Evolutionary conservation across 495 filamentous ascomycete species (phyloP), one percentile per base, ranked within the genome.

Genomic region (Cercophora samala): DNA sequence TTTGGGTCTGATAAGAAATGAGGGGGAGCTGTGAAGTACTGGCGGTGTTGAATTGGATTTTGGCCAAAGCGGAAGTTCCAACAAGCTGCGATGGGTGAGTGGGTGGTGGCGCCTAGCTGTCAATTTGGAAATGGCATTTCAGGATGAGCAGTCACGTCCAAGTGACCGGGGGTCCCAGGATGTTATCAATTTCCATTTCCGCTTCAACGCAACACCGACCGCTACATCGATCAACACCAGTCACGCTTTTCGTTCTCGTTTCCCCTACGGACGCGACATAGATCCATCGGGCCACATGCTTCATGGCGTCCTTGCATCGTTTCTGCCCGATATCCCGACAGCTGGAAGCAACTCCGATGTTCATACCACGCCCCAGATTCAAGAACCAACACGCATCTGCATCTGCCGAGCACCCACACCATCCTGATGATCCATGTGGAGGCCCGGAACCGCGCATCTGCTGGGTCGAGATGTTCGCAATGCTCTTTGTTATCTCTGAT

Each of bases 151-250:
- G 37, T 46, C 37, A 46, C 8, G 15, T 46, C 37, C 15, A 9
- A 21, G 53, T 56, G 4, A 0, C 53, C n/a, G 53, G n/a, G 53
- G n/a, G 13, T 9, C 22, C 22, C 53, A 23, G 22, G n/a, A 11
- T 18, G 18, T 56, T 56, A 56, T 56, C 52, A 54, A 23, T 56
- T 56, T 56, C 53, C 53, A 56, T 21, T 56, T 56, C 53, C 53
- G 11, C 37, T 46, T 46, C 37, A 11, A 17, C 11, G 37, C 37
- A 46, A 46, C 37, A 46, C 13, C 37, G 37, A 46, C 15, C 37
- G 37, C 37, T 46, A 46, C 15, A 46, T 46, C 13, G 37, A 13
- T 21, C 53, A 56, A 56, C 53, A 19, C 53, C 53, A 56, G 53
- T 56, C 53, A 23, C 22, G 19, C 11, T 56, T 56, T 56, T 56